A percentile compares a stretch with the other conserved stretches of the same genome.
These are phyloP conservation scores for Cutaneotrichosporon curvatum DNA, from an alignment of 1,284 basidiomycete genomes.

Conservation along the genomic window DNA sequence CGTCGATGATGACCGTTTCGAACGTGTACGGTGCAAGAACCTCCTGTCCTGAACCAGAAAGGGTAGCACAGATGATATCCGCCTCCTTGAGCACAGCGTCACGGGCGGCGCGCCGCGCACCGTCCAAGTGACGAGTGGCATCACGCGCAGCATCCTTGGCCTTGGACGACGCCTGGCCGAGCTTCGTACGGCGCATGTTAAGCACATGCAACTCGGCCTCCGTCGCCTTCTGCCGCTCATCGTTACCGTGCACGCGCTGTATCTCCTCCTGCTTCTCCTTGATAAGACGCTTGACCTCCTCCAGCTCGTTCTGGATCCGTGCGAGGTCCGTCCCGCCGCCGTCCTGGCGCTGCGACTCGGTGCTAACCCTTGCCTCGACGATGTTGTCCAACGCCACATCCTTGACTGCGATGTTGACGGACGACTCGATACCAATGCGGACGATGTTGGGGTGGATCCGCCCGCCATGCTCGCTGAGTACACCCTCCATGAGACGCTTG, in stretches of 20 bases:
- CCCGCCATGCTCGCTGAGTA: conserved; percentile 56
- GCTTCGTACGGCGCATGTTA: conserved; percentile 56
- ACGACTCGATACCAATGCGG: conserved; percentile 72
- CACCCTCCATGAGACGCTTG: conserved; percentile 72
- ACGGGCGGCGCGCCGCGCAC: conserved; percentile 63
- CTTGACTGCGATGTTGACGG: conserved; percentile 74
- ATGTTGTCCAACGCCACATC: conserved; percentile 82
- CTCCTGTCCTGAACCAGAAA: conserved; percentile 90
- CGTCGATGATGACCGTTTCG: conserved; percentile 95
- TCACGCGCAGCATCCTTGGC: conserved; percentile 75
- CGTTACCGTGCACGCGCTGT: conserved; percentile 28
- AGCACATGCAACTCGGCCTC: conserved; percentile 65
- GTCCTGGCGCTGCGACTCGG: conserved; percentile 49
- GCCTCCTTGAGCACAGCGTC: conserved; percentile 75
- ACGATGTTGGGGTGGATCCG: conserved; percentile 68
- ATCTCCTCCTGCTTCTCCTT: conserved; percentile 59
- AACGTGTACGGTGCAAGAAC: conserved; percentile 77
- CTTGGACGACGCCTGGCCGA: conserved; percentile 66
- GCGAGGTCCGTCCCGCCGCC: conserved; percentile 50
- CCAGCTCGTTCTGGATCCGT: conserved; percentile 59
- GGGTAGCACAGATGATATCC: conserved; percentile 89
- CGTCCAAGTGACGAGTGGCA: conserved; percentile 63
- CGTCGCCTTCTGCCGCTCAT: conserved; percentile 48
- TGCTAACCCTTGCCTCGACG: conserved; percentile 67
- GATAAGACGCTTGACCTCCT: conserved; percentile 58